These are phyloP conservation scores for Uromyces viciae-fabae DNA, from an alignment of 1,284 basidiomycete species.

Conservation along the genomic window DNA sequence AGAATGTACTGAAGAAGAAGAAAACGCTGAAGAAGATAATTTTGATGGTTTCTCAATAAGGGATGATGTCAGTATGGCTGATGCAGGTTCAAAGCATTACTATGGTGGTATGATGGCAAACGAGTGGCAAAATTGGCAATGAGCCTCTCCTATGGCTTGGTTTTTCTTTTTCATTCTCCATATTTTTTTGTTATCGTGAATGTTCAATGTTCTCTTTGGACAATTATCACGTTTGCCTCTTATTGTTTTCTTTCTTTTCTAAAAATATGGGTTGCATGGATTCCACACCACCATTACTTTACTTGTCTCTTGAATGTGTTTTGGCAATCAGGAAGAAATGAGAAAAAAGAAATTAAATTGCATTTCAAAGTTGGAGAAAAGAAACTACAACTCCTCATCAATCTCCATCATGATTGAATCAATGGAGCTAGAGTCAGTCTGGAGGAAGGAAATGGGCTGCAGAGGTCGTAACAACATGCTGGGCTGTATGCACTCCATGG, in stretches of 20 bases:
- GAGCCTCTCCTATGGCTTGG: no score
- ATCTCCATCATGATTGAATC: not conserved
- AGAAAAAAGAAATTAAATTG: not conserved
- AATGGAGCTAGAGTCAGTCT: not conserved
- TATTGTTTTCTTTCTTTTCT: no score
- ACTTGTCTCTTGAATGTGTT: no score
- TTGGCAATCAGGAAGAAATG: not conserved
- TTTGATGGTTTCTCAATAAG: not conserved
- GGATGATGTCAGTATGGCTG: not conserved
- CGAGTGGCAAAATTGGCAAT: not conserved
- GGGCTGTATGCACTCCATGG: not conserved
- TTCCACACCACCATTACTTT: no score
- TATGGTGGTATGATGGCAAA: not conserved
- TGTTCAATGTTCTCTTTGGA: no score
- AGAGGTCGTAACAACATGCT: not conserved
- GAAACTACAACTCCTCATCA: not conserved
- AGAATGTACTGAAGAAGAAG: not conserved
- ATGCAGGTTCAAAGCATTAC: not conserved
- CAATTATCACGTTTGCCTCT: no score
- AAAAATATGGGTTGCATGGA: no score
- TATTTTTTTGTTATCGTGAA: no score
- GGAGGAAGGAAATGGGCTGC: not conserved
- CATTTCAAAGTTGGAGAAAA: not conserved
- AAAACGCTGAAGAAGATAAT: not conserved
- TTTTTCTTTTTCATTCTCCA: no score